Evolutionary conservation across 1,284 basidiomycete genomes (phyloP), one percentile per base, ranked within the genome.

Genomic region (Wallemia hederae): DNA sequence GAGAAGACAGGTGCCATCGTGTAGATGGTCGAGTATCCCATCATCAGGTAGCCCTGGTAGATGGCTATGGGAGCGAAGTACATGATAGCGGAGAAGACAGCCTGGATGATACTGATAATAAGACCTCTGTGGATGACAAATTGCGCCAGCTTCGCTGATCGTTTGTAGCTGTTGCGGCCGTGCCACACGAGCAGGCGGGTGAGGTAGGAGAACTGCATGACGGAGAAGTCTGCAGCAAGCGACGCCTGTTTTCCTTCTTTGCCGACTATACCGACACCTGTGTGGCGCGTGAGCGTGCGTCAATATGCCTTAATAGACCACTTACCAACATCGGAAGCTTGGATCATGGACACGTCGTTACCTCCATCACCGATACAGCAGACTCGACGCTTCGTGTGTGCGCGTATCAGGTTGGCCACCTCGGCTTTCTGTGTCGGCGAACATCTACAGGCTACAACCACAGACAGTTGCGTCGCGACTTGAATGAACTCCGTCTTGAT

Each of bases 1-100:
- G 89, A 96, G 71, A 97, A 97, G 3, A 97, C 92, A 0, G 92
- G 92, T 0, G 90, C 89, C 91, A 97, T 97, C 1, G 94, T 97
- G 69, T 97, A 98, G 14, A 91, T 75, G 0, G 94, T 99, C 9
- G 94, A 91, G 71, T 98, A 99, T 9, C 94, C 94, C 17, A 86
- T 88, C 82, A 97, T 85, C 49, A 98, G 74, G 90, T 90, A 98
- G 0, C 92, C 92, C 66, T 98, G 94, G 70, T 97, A 98, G 60
- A 98, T 73, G 0, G 92, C 92, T 65, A 99, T 97, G 0, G 94
- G 94, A 0, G 92, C 91, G 73, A 97, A 98, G 72, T 94, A 98
- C 72, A 98, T 97, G 61, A 99, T 97, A 1, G 87, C 81, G 3
- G 86, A 90, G 69, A 97, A 97, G 1, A 98, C 92, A 7, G 88